Evolutionary conservation across 768 basidiomycete species (phyloP).

Genomic region (Boletus fagicola): DNA sequence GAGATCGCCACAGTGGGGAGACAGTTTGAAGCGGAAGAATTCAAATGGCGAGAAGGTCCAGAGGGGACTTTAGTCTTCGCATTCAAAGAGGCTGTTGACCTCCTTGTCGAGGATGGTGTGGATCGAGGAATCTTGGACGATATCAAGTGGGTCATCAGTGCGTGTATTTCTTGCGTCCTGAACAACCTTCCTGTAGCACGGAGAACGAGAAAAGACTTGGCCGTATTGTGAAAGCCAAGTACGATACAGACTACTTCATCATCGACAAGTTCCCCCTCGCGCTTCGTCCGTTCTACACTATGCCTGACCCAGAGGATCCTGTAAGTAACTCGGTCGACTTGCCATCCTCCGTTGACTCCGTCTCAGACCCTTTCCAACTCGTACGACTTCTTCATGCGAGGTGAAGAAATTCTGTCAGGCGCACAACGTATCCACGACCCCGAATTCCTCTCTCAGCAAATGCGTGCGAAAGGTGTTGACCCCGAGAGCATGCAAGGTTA

Average conservation of each 20-base stretch:
- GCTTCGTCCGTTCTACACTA: constrained; percentile 98
- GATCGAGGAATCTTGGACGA: constrained; percentile 79
- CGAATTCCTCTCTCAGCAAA: constrained; percentile 73
- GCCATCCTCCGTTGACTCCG: background rate
- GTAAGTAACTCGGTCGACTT: constrained; percentile 42
- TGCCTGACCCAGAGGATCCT: constrained; percentile 92
- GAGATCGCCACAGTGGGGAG: constrained; percentile 81
- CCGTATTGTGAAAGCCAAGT: constrained; percentile 84
- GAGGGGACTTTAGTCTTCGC: constrained; percentile 81
- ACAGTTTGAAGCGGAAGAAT: constrained; percentile 95
- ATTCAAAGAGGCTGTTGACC: constrained; percentile 83
- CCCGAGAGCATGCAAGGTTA: constrained; percentile 91
- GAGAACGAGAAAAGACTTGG: constrained; percentile 95
- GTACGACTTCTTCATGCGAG: constrained; percentile 99
- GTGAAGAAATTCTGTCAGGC: constrained; percentile 97
- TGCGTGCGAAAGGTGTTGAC: constrained; percentile 85
- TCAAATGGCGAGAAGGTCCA: constrained; percentile 73
- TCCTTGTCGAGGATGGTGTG: constrained; percentile 85
- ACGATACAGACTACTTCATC: constrained; percentile 98
- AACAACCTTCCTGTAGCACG: constrained; percentile 55
- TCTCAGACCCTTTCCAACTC: constrained; percentile 88
- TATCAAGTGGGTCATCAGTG: constrained; percentile 61
- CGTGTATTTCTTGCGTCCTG: background rate
- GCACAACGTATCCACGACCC: constrained; percentile 98
- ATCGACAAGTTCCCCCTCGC: constrained; percentile 98